Base-by-base conservation (phyloP, 2,329 filamentous ascomycete species). In the Paecilomyces dactylethromorphus region DNA sequence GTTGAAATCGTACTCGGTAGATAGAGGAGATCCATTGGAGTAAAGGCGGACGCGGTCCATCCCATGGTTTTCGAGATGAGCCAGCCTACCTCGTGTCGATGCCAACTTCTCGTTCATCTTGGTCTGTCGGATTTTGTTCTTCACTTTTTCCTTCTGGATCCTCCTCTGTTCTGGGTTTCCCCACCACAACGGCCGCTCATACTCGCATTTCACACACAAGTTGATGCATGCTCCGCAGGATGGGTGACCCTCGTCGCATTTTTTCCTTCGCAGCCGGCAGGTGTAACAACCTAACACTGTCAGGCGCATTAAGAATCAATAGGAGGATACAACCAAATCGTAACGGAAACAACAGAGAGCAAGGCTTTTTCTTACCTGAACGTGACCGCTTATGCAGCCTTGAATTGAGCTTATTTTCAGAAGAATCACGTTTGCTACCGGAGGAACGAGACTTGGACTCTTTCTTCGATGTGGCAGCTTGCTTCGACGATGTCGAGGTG, bases 141-240 rank as follows among this genome's bases (percentile, higher is more conserved):
- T 99, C 82, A 99, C 96, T 66, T 88, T 81, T 72, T 97, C 94
- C 79, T 97, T 99, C 74, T 97, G 91, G 58, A 87, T 80, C 68
- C 88, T 86, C 66, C 94, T 84, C 70, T 89, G 86, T 63, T 96
- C 92, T 70, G 90, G 89, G 81, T 94, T 97, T 78, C 88, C 90
- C 94, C 94, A 99, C 94, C 94, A 99, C 78, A 90, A 86, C 39
- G 94, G 94, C 71, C 92, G 83, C 82, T 96, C 96, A 81, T 97
- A 99, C 81, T 97, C 92, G 80, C 94, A 99, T 69, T 84, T 82
- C 59, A 99, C 83, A 57, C 90, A 89, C 58, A 99, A 87, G 70
- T 87, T 84, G 63, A 78, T 81, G 76, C 86, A 89, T 60, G 86
- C 84, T 66, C 79, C 81, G 72, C 86, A 88, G 55, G 79, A 74